phyloP scores from a whole-genome alignment of 495 filamentous ascomycete genomes.

The Hypoxylon subgilvum region DNA sequence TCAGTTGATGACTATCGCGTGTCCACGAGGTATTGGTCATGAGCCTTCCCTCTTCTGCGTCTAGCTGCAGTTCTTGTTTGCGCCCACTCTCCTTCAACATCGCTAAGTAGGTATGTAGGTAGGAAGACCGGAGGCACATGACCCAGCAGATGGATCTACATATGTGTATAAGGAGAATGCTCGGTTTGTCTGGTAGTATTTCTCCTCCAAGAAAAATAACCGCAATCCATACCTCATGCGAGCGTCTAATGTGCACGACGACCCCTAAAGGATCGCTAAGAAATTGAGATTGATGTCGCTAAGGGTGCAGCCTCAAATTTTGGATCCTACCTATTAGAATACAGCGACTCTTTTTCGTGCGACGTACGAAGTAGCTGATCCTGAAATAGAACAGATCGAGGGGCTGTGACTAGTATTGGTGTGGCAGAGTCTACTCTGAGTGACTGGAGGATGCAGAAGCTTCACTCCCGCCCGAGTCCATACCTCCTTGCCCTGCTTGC shows the following conservation, averaged over 20 bases:
- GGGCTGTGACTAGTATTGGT: conserved; percentile 29
- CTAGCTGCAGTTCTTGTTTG: conserved; percentile 3
- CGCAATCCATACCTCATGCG: no score
- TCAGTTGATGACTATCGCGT: conserved; percentile 25
- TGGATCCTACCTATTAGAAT: conserved; percentile 1
- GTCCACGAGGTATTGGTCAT: conserved; percentile 31
- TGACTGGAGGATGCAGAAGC: conserved; percentile 23
- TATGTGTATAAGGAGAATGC: no score
- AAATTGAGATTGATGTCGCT: conserved; percentile 7
- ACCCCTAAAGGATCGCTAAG: conserved; percentile 9
- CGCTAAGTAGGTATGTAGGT: not conserved
- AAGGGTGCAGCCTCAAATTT: not conserved
- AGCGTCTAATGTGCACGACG: not conserved
- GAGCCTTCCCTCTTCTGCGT: not conserved
- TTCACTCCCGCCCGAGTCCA: conserved; percentile 15
- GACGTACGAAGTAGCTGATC: no score
- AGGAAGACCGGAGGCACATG: conserved; percentile 5
- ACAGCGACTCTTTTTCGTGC: not conserved
- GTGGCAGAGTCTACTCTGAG: conserved; percentile 5
- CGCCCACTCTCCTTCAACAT: not conserved
- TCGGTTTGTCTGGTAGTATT: no score
- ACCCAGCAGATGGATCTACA: conserved; percentile 22
- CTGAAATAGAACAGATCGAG: conserved; percentile 40
- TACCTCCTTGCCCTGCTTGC: not conserved
- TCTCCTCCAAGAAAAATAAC: no score